Base-by-base conservation (phyloP, 495 filamentous ascomycete species). In the Aspergillus conjunctus region DNA sequence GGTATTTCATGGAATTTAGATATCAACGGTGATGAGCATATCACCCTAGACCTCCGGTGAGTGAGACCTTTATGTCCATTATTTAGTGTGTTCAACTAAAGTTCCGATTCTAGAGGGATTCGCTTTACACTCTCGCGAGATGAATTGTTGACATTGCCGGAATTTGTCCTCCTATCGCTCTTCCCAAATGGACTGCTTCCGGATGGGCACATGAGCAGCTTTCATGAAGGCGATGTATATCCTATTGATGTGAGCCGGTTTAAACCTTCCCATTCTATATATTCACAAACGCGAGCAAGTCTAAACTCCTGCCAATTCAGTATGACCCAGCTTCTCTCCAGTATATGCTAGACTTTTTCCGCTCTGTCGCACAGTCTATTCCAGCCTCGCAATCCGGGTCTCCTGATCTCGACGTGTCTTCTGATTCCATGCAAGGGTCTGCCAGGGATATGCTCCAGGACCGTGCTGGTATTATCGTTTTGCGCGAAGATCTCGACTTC, bases 261-360 rank as follows among this genome's bases (percentile, higher is more conserved):
- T 11, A 15, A 14, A 20, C 34, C 33, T 15, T 15, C 32, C n/a
- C n/a, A n/a, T n/a, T 58, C 18, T 30, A 55, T 63, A 48, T 43
- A 61, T 68, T 45, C 59, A 11, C 52, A 63, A 81, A 82, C 64
- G 67, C 73, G 83, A 68, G 71, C 66, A 70, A 81, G 76, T 79
- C 86, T 88, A 74, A 90, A 4, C 15, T 81, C 72, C 65, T 58
- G 65, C 69, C 60, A 66, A 63, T 79, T 59, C 79, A 98, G 94
- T 99, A 98, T 76, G 94, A 99, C 72, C 93, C 94, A 31, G 85
- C 87, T 26, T 97, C 92, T 37, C 84, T 99, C 26, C 91, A 97
- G 74, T 99, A 98, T 79, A 99, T 99, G 95, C 85, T 99, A 51
- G 94, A 98, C 64, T 99, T 99, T 78, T 99, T 99, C 81, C 91